Conservation (phyloP, 1,284 basidiomycete genomes). For the Rhodotorula sp. region DNA sequence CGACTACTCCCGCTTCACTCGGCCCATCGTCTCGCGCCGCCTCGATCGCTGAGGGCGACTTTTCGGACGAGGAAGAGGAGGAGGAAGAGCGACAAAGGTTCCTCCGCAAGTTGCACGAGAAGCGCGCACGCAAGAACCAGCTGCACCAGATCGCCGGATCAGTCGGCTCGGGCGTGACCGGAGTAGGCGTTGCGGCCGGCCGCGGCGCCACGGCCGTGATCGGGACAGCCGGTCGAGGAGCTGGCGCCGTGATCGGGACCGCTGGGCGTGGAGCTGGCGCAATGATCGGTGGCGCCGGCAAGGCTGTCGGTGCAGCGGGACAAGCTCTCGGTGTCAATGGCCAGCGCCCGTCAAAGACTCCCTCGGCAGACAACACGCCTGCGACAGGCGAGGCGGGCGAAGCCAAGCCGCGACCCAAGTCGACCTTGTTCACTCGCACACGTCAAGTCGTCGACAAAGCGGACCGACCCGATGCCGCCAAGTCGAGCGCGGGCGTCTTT, state of each 20-base stretch:
- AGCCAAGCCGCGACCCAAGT: slow-evolving; percentile 12
- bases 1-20: slow-evolving; percentile 27
- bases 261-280: slow-evolving; percentile 20
- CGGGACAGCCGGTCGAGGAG: slow-evolving; percentile 21
- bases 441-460: slow-evolving; percentile 24
- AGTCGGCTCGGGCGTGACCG: slow-evolving; percentile 16
- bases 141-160: slow-evolving; percentile 23
- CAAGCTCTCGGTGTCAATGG: slow-evolving; percentile 4
- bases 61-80: slow-evolving; percentile 44
- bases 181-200: slow-evolving; percentile 22
- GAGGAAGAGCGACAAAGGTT: slow-evolving; percentile 42
- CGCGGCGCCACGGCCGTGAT: slow-evolving; percentile 23
- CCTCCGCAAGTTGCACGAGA: slow-evolving; percentile 38
- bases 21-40: slow-evolving; percentile 19
- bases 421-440: slow-evolving; percentile 7
- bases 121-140: slow-evolving; percentile 24
- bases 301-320: slow-evolving; percentile 10
- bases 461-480: slow-evolving; percentile 57
- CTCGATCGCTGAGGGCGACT: slow-evolving; percentile 21
- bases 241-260: slow-evolving; percentile 22
- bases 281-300: slow-evolving; percentile 14
- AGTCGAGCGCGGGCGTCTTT: slow-evolving; percentile 64
- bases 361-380: slow-evolving; percentile 9
- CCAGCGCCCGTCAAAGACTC: slow-evolving; percentile 3
- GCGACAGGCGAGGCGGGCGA: slow-evolving; percentile 7